Evolutionary conservation across 306 rosid genomes (phyloP).

Genomic region (Acacia melanoxylon): DNA sequence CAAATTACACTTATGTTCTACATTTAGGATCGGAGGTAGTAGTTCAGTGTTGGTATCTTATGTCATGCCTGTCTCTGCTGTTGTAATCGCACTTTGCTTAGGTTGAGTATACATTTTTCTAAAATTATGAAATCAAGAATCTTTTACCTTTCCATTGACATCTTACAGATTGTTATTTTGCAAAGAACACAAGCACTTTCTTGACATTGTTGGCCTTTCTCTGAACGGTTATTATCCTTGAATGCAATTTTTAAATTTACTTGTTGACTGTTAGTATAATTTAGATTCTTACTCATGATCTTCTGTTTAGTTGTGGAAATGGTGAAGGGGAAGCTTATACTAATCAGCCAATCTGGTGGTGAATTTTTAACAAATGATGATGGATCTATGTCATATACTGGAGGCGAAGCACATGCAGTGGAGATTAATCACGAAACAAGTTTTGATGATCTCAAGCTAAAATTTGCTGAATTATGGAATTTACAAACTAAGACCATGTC

Average conservation of each 20-base stretch:
- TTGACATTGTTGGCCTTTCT: not conserved
- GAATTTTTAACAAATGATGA: slow-evolving; percentile 45
- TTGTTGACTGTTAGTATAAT: not conserved
- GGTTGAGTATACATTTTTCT: no score
- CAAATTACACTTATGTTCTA: no score
- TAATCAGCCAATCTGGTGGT: slow-evolving; percentile 58
- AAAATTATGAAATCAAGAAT: no score
- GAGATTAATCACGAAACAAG: slow-evolving; percentile 48
- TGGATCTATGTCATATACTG: slow-evolving; percentile 53
- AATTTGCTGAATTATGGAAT: slow-evolving; percentile 50
- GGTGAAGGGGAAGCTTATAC: slow-evolving; percentile 57
- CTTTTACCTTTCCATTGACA: no score
- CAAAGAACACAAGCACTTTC: not conserved
- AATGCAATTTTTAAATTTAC: not conserved
- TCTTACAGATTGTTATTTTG: not conserved
- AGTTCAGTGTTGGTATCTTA: not conserved
- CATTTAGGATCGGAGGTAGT: no score
- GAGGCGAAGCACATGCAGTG: slow-evolving; percentile 62
- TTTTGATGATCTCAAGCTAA: slow-evolving; percentile 50
- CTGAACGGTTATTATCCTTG: not conserved
- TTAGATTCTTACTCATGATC: not conserved
- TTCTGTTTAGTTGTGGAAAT: slow-evolving; percentile 32
- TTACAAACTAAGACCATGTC: slow-evolving; percentile 42
- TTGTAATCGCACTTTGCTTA: no score
- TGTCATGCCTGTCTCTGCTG: not conserved